These are phyloP conservation scores for Penstemon davidsonii DNA, from an alignment of 257 asterid genomes.

Conservation along the genomic window DNA sequence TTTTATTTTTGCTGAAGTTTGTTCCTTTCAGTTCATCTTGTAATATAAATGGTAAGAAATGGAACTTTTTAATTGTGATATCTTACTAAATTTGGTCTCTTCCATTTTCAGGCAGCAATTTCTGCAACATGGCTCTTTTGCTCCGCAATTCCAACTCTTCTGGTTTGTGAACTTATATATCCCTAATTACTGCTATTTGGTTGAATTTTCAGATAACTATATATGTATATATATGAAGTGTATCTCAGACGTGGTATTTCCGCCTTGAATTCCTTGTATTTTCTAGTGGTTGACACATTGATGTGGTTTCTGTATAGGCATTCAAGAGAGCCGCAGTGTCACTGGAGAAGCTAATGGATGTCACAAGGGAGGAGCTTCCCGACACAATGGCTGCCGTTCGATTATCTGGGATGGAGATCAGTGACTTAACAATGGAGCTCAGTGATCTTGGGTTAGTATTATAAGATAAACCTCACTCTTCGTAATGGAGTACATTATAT, in stretches of 20 bases:
- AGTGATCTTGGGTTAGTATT: constrained; percentile 78
- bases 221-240: too few species aligned
- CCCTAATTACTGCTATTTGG: constrained; percentile 9
- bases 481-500: neutral
- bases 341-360: constrained; percentile 78
- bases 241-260: neutral
- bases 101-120: constrained; percentile 65
- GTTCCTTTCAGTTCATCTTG: neutral
- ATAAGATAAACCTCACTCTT: neutral
- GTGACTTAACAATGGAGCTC: constrained; percentile 88
- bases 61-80: neutral
- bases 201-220: neutral
- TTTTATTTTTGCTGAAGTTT: neutral
- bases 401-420: constrained; percentile 94
- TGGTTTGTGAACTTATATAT: constrained; percentile 48
- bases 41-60: neutral
- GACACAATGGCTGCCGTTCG: constrained; percentile 95
- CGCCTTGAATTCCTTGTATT: constrained; percentile 21
- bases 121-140: constrained; percentile 89
- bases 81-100: constrained; percentile 18
- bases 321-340: constrained; percentile 83
- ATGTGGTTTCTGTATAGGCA: constrained; percentile 51
- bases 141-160: constrained; percentile 78
- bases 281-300: constrained; percentile 20
- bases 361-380: constrained; percentile 85